These are phyloP conservation scores for Mrakia gelida DNA, from an alignment of 768 basidiomycete genomes.

Conservation along the genomic window DNA sequence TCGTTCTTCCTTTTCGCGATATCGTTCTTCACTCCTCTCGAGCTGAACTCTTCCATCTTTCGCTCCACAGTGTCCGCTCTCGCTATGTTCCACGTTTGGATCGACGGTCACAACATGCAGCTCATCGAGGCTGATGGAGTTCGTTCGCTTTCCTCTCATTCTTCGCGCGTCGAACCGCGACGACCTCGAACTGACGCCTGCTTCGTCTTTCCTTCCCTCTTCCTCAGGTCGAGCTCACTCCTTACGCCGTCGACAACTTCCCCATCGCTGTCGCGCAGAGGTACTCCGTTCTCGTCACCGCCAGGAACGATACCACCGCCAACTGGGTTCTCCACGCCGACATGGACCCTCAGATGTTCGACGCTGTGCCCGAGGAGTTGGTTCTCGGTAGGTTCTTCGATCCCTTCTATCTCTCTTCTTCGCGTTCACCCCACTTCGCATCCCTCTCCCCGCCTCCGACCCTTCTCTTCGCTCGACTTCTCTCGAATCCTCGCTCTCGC, in stretches of 20 bases:
- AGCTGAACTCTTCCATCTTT: not conserved
- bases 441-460: not conserved
- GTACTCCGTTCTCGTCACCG: constrained; percentile 86
- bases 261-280: constrained; percentile 81
- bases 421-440: not conserved
- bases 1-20: too few relatives aligned
- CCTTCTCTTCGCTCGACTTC: not conserved
- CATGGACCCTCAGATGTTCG: constrained; percentile 87
- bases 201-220: not conserved
- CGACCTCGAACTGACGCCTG: not conserved
- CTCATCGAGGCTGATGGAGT: constrained; percentile 45
- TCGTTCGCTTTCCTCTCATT: constrained; percentile 5
- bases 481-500: constrained; percentile 50
- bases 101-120: constrained; percentile 48
- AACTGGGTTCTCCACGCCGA: constrained; percentile 91
- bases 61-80: constrained; percentile 17
- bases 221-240: constrained; percentile 58
- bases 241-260: constrained; percentile 65
- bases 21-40: not conserved
- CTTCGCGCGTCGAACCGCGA: constrained; percentile 51
- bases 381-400: constrained; percentile 59
- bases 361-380: constrained; percentile 64
- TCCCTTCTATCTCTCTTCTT: too few relatives aligned
- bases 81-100: constrained; percentile 44
- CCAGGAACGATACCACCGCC: constrained; percentile 72